These are phyloP conservation scores for Verticillium longisporum DNA, from an alignment of 2,329 filamentous ascomycete species.

Conservation along the genomic window DNA sequence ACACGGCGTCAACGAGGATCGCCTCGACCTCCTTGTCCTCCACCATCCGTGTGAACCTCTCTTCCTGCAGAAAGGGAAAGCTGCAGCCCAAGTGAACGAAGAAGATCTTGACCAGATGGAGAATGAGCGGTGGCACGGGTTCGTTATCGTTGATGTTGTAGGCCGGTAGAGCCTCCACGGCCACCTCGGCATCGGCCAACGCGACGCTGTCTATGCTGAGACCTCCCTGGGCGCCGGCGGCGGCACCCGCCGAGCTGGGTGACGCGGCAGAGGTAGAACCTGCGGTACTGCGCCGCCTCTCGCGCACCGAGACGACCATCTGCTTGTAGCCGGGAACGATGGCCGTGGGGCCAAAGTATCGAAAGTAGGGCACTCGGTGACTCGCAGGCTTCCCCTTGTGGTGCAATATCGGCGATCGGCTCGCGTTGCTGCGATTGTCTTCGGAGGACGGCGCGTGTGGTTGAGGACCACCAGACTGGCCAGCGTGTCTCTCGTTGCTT, in stretches of 20 bases:
- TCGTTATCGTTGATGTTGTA: conserved; percentile 68
- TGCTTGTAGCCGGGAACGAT: conserved; percentile 72
- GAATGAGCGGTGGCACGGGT: conserved; percentile 69
- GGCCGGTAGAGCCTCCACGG: conserved; percentile 54
- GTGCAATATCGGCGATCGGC: conserved; percentile 38
- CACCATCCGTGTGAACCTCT: conserved; percentile 67
- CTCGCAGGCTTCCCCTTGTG: conserved; percentile 61
- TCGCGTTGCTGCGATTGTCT: conserved; percentile 28
- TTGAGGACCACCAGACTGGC: not conserved
- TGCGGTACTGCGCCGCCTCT: conserved; percentile 52
- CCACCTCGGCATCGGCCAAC: conserved; percentile 32
- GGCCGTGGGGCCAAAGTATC: conserved; percentile 61
- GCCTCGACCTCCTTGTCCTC: conserved; percentile 76
- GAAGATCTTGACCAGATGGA: conserved; percentile 71
- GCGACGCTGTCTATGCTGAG: conserved; percentile 2
- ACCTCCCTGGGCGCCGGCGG: not conserved
- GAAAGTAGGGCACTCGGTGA: conserved; percentile 90
- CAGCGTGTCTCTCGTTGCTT: not conserved
- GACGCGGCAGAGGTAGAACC: conserved; percentile 51
- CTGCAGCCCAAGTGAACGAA: conserved; percentile 79
- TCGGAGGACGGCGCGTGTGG: conserved; percentile 21
- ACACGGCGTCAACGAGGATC: conserved; percentile 81
- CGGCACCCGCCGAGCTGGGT: conserved; percentile 30
- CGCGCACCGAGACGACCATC: conserved; percentile 75
- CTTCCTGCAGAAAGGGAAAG: conserved; percentile 72